Conservation (phyloP, 2,329 filamentous ascomycete genomes). For the Pseudogymnoascus sp. region DNA sequence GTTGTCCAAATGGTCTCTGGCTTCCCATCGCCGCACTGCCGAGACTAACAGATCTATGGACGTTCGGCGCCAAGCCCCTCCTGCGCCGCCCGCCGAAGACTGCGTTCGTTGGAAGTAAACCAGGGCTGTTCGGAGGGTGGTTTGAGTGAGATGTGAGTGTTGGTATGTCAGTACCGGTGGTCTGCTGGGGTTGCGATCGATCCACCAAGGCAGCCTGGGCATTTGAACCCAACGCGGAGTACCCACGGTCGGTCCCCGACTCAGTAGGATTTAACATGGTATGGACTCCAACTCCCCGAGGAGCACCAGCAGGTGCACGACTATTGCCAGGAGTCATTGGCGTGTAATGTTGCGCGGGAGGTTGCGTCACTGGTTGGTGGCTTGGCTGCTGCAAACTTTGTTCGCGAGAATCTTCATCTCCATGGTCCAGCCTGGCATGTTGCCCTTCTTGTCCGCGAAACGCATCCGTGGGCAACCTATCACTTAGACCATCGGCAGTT, state of each 20-base stretch:
- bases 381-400: not conserved
- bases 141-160: not conserved
- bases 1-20: not conserved
- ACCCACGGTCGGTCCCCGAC: not conserved
- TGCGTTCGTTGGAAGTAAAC: not conserved
- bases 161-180: not conserved
- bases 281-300: constrained; percentile 30
- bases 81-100: constrained; percentile 21
- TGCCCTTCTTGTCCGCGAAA: not conserved
- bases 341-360: constrained; percentile 18
- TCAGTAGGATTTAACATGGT: constrained; percentile 30
- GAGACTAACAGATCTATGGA: constrained; percentile 48
- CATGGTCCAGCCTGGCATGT: not conserved
- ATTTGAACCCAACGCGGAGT: not conserved
- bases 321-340: constrained; percentile 19
- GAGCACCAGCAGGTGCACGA: constrained; percentile 15
- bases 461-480: not conserved
- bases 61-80: constrained; percentile 51
- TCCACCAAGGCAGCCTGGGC: not conserved
- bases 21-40: constrained; percentile 32
- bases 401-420: not conserved
- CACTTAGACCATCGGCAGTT: constrained; percentile 28
- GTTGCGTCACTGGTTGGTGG: not conserved
- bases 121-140: not conserved
- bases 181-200: not conserved